Base-by-base conservation (phyloP, 2,329 filamentous ascomycete genomes). In the Talaromyces sp. region DNA sequence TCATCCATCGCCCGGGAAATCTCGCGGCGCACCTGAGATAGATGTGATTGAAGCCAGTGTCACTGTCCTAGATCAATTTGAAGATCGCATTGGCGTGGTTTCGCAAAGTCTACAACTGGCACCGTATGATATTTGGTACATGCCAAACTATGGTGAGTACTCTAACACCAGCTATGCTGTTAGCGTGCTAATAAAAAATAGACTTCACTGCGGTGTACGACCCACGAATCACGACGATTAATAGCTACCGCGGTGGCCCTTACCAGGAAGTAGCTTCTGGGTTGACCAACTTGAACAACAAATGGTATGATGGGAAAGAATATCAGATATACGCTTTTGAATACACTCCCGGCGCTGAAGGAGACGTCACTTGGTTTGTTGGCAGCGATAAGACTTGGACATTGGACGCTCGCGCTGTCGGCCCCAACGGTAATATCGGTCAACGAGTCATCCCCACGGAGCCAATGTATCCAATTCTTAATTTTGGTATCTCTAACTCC, bases 41-140 rank as follows among this genome's bases (percentile, higher is more conserved):
- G 88, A 90, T 80, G 86, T 82, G 12, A 76, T 90, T 48, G 88
- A 90, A 79, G 88, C 85, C n/a, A 87, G 82, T 65, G 84, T 85
- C 14, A 75, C 73, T 6, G 76, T 78, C 19, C 67, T 87, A 26
- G 80, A 82, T 43, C 75, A 77, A n/a, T 69, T 79, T 21, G 58
- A 62, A 1, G 77, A 77, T n/a, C 78, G 77, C 35, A 79, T 87
- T 54, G 87, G 87, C 52, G 76, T 79, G 21, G 87, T 85, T 1
- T 89, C 87, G 7, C 86, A 90, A 66, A 87, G 84, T 70, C 81
- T 83, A 68, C 86, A 89, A 67, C 79, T 85, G 61, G 88, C 87
- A 1, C 88, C 87, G 1, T 90, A 89, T 65, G 88, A 90, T 68
- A 79, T 87, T 52, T 88, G 83, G 80, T 90, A 88, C 68, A 83